Evolutionary conservation across 2,329 filamentous ascomycete species (phyloP), one percentile per base, ranked within the genome.

Genomic region (Aspergillus fischeri): DNA sequence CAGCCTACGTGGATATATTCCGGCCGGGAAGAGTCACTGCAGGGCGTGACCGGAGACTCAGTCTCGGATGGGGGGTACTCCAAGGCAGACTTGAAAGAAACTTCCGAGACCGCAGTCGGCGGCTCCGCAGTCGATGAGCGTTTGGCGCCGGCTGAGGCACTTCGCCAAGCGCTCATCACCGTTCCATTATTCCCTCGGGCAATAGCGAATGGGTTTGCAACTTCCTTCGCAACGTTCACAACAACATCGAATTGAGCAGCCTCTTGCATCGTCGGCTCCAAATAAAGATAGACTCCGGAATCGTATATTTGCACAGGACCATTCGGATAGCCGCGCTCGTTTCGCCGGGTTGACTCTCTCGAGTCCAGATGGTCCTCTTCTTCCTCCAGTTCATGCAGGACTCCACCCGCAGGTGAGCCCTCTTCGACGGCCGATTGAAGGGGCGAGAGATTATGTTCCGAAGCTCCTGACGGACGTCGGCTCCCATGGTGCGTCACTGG

Each of bases 1-100:
- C 85, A 87, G 8, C 79, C 79, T 53, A 87, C 82, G 66, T 87
- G 85, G 27, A 87, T 81, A 65, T 87, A 87, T 66, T 87, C 85
- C 2, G 85, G 85, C n/a, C 74, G 70, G 25, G 71, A 67, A 49
- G 72, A 55, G 8, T 65, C 65, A 1, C 65, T 65, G 54, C 71
- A 74, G 25, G 70, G 69, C 5, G 68, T 70, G 5, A 70, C 68
- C 8, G 70, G 65, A 2, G 60, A 63, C 35, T 67, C 68, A 9
- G 63, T 62, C 24, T 68, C 70, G 17, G 67, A 64, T 8, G 67
- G 64, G 32, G 72, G 70, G 55, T 69, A 76, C 57, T 79, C 77
- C 55, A 77, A 75, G 1, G 77, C 76, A 35, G 82, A 83, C 47
- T 81, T 81, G 55, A 79, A 80, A 1, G 77, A 79, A 8, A 69